Base-by-base conservation (phyloP, 208 protist genomes). In the Acanthamoeba triangularis region DNA sequence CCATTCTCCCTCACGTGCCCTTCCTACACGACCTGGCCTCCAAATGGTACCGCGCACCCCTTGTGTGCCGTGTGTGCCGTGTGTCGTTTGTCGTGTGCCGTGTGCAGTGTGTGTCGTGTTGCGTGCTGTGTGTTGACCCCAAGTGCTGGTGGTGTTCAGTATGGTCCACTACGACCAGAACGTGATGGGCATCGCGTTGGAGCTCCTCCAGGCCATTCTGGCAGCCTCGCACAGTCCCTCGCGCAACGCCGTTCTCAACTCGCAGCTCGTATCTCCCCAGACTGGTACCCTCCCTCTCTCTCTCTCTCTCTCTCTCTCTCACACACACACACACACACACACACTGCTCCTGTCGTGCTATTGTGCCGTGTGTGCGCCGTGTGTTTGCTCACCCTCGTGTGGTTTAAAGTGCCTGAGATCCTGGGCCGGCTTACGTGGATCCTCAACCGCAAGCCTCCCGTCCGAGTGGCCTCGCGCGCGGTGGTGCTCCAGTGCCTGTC, bases 401-500 rank as follows among this genome's bases (percentile, higher is more conserved):
- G 20, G 20, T n/a, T 41, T 23, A 3, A 28, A 14, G 90, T 94
- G 54, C 90, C 90, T 5, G 67, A 94, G 23, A 74, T 94, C 11
- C 80, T 94, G 67, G 49, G 54, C 44, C 65, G 65, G 0, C 28
- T 94, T 23, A 82, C 44, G n/a, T 74, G 67, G 65, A 76, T 94
- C 47, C 49, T 94, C 18, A 69, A 69, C 28, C 41, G 90, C 44
- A 94, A 82, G 44, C 65, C 65, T 16, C 67, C 90, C 30, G 65
- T 94, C 3, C 90, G 90, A 11, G 54, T 65, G 20, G 67, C 49
- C 25, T 94, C 65, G 8, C 41, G 90, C 16, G 90, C 90, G 14
- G 90, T 94, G 16, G 69, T 82, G n/a, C 69, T 94, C 25, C 90
- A 82, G 90, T 94, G 90, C 47, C 90, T 94, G 44, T 59, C 67